Conservation (phyloP, 768 basidiomycete species). For the Tricholoma sp. region DNA sequence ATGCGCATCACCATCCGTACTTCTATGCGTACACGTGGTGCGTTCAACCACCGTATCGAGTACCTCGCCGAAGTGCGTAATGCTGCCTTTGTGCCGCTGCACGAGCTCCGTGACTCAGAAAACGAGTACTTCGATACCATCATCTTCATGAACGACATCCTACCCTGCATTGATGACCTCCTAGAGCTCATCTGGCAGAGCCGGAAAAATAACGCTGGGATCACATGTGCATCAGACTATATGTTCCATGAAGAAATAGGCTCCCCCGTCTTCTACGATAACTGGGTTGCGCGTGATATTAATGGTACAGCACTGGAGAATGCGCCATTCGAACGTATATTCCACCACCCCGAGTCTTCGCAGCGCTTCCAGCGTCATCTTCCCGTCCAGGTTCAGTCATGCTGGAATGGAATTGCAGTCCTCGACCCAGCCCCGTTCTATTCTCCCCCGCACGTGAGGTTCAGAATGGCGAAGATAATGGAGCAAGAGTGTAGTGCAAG, state of each 20-base stretch:
- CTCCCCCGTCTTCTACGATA: slow-evolving; percentile 94
- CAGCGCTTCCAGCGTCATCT: slow-evolving; percentile 87
- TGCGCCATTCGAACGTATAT: slow-evolving; percentile 91
- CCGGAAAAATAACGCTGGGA: slow-evolving; percentile 90
- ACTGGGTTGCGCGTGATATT: slow-evolving; percentile 98
- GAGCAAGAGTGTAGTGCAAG: slow-evolving; percentile 92
- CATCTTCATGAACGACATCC: slow-evolving; percentile 99
- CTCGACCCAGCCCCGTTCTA: slow-evolving; percentile 97
- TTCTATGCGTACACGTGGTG: slow-evolving; percentile 86
- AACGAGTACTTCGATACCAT: slow-evolving; percentile 96
- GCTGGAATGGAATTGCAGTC: slow-evolving; percentile 98
- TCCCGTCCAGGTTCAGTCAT: slow-evolving; percentile 93
- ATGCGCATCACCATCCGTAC: slow-evolving; percentile 92
- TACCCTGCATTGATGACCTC: slow-evolving; percentile 96
- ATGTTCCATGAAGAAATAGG: slow-evolving; percentile 98
- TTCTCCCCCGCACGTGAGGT: slow-evolving; percentile 80
- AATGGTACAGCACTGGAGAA: slow-evolving; percentile 99
- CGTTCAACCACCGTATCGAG: slow-evolving; percentile 99
- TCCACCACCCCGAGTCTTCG: slow-evolving; percentile 76
- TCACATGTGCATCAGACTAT: slow-evolving; percentile 97
- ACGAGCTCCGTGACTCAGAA: slow-evolving; percentile 87
- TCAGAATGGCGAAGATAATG: slow-evolving; percentile 89
- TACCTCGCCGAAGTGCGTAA: slow-evolving; percentile 99
- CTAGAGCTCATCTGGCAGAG: slow-evolving; percentile 98
- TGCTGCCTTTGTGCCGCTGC: slow-evolving; percentile 90